Evolutionary conservation across 1,139 yeast species (phyloP).

Genomic region (Yamadazyma pseudoaaseri): DNA sequence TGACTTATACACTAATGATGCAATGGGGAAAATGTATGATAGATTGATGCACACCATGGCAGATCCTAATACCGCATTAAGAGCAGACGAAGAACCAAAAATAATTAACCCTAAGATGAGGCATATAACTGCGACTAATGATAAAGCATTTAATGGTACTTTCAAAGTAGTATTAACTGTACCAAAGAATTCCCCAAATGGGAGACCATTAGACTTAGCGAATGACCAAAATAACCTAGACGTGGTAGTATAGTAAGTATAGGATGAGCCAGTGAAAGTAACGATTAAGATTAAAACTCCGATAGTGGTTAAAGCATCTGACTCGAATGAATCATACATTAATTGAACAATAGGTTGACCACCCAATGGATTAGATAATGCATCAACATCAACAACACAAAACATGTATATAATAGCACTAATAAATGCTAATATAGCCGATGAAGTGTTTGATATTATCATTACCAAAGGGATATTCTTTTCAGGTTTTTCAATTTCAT

Average conservation of each 20-base stretch:
- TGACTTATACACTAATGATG: constrained; percentile 21
- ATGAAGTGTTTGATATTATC: constrained; percentile 23
- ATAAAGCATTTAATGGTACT: constrained; percentile 25
- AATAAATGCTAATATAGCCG: constrained; percentile 22
- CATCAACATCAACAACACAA: constrained; percentile 19
- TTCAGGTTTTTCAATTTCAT: constrained; percentile 27
- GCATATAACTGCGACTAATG: constrained; percentile 18
- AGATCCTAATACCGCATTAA: constrained; percentile 29
- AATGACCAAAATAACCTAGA: constrained; percentile 31
- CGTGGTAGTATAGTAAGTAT: constrained; percentile 21
- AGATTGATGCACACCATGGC: constrained; percentile 29
- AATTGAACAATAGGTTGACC: constrained; percentile 30
- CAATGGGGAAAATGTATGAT: constrained; percentile 28
- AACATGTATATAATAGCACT: constrained; percentile 27
- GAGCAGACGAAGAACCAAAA: constrained; percentile 25
- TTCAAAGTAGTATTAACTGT: constrained; percentile 18
- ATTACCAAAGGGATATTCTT: constrained; percentile 27
- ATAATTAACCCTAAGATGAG: constrained; percentile 22
- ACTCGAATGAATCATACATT: constrained; percentile 25
- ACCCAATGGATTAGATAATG: constrained; percentile 23
- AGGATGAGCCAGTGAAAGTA: constrained; percentile 21
- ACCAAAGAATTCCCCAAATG: constrained; percentile 23
- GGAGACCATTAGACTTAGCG: constrained; percentile 27
- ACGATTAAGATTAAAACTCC: constrained; percentile 23
- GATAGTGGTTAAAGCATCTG: constrained; percentile 24